Evolutionary conservation across 352 stramenopile species (phyloP).

Genomic region (Phytophthora vignae): DNA sequence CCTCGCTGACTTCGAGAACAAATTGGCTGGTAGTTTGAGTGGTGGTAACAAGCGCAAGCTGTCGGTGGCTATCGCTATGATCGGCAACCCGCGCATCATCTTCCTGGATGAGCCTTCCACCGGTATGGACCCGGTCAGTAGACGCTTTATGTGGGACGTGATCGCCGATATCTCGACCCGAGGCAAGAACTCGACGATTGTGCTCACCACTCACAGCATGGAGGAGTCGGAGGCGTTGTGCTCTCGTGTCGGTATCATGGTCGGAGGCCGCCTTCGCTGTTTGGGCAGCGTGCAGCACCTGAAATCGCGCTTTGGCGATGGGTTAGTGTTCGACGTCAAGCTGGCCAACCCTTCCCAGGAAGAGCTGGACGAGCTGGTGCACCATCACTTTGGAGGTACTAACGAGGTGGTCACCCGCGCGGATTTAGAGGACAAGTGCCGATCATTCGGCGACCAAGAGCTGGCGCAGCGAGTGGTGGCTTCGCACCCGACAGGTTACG

Average conservation of each 20-base stretch:
- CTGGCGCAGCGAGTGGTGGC: constrained; percentile 54
- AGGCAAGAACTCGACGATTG: constrained; percentile 76
- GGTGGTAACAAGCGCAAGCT: constrained; percentile 97
- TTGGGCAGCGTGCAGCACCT: constrained; percentile 94
- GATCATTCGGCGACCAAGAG: constrained; percentile 45
- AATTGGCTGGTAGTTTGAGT: constrained; percentile 79
- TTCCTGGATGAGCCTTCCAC: constrained; percentile 94
- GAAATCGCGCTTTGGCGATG: constrained; percentile 80
- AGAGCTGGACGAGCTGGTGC: constrained; percentile 44
- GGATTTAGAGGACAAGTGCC: constrained; percentile 53
- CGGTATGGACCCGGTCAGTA: constrained; percentile 95
- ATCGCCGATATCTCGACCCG: constrained; percentile 81
- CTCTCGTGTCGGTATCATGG: constrained; percentile 96
- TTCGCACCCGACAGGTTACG: constrained; percentile 74
- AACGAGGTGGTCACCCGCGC: constrained; percentile 46
- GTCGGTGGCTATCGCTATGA: constrained; percentile 95
- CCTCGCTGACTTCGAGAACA: constrained; percentile 79
- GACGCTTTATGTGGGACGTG: constrained; percentile 95
- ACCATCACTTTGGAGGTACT: constrained; percentile 27
- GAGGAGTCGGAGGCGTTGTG: constrained; percentile 96
- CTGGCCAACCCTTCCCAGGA: constrained; percentile 37
- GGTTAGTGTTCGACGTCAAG: constrained; percentile 90
- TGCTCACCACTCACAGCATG: constrained; percentile 97
- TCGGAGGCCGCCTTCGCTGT: constrained; percentile 76
- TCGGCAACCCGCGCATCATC: constrained; percentile 92